Base-by-base conservation (phyloP, 2,329 filamentous ascomycete species). In the Penicillium decumbens region DNA sequence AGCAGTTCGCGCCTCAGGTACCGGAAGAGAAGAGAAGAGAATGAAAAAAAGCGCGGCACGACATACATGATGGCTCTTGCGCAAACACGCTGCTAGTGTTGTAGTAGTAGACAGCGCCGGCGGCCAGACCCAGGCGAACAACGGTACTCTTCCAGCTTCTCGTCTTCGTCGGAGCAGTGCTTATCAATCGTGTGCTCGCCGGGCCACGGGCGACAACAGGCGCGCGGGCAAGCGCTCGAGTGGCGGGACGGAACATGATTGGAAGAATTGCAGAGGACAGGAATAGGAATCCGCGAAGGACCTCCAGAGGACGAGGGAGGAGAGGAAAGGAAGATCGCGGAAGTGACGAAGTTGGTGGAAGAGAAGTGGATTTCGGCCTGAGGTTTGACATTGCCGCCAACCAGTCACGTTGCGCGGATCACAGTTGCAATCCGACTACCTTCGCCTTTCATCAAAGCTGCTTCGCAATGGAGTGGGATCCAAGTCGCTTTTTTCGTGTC, bases 31-130 rank as follows among this genome's bases (percentile, higher is more conserved):
- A 23, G 20, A 23, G 20, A 23, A 18, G 20, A 23, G 4, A 23
- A 23, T 3, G 20, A 23, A 23, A 23, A 23, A n/a, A 48, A 45
- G n/a, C 47, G 20, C 20, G 47, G n/a, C 37, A 28, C 29, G 28
- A 72, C 86, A 59, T 80, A 95, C 90, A 80, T 60, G 80, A 72
- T 30, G 84, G 81, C 70, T 95, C 86, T 63, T 96, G 89, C 13
- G 90, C 88, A 70, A 97, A 97, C 20, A 89, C 77, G 46, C 84
- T 81, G 64, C 86, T 92, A 6, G 90, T 96, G 76, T 90, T 95
- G 72, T 97, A 98, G 72, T 88, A 96, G 75, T 97, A 98, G 43
- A 97, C 75, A 40, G 85, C 83, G 18, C 80, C 89, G 51, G 77
- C 78, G 0, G 89, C 91, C 48, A 93, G 67, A 57, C 83, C 88